Percentiles rank a stretch among this genome's conserved stretches.
These are phyloP conservation scores for Crucihimalaya himalaica DNA, from an alignment of 345 rosid genomes.

Conservation along the genomic window DNA sequence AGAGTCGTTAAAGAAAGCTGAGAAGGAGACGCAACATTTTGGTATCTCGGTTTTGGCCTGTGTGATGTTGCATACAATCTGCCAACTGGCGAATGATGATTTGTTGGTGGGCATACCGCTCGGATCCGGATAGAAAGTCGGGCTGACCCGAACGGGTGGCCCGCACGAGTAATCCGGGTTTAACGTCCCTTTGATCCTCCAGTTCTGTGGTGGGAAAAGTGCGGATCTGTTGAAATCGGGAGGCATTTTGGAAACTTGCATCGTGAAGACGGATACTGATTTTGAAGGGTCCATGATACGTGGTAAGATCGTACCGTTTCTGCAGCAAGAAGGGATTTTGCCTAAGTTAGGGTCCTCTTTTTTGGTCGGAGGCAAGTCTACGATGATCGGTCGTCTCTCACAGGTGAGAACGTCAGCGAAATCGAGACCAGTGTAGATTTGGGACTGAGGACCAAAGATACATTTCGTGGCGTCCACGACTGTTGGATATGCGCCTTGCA, in stretches of 20 bases:
- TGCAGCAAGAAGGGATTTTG: slow-evolving; percentile 72
- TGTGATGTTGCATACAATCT: slow-evolving; percentile 92
- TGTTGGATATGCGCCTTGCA: slow-evolving; percentile 92
- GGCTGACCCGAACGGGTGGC: slow-evolving; percentile 86
- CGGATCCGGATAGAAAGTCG: slow-evolving; percentile 72
- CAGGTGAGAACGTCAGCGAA: slow-evolving; percentile 82
- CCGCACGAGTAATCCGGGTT: slow-evolving; percentile 92
- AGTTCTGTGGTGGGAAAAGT: slow-evolving; percentile 81
- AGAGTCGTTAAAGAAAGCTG: slow-evolving; percentile 89
- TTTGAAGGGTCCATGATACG: slow-evolving; percentile 80
- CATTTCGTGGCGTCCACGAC: slow-evolving; percentile 80
- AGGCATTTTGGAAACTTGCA: slow-evolving; percentile 93
- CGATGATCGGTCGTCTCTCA: slow-evolving; percentile 79
- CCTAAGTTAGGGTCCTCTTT: slow-evolving; percentile 73
- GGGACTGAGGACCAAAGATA: slow-evolving; percentile 73
- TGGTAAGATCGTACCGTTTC: slow-evolving; percentile 90
- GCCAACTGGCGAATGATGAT: slow-evolving; percentile 95
- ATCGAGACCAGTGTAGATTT: slow-evolving; percentile 56
- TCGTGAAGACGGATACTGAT: slow-evolving; percentile 73
- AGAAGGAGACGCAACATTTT: slow-evolving; percentile 88
- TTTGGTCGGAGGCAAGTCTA: slow-evolving; percentile 89
- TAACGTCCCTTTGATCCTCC: slow-evolving; percentile 80
- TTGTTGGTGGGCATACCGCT: slow-evolving; percentile 66
- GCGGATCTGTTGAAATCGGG: slow-evolving; percentile 73
- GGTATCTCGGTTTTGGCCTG: slow-evolving; percentile 68